These are phyloP conservation scores for Solanum neorickii DNA, from an alignment of 257 asterid genomes.

Conservation along the genomic window DNA sequence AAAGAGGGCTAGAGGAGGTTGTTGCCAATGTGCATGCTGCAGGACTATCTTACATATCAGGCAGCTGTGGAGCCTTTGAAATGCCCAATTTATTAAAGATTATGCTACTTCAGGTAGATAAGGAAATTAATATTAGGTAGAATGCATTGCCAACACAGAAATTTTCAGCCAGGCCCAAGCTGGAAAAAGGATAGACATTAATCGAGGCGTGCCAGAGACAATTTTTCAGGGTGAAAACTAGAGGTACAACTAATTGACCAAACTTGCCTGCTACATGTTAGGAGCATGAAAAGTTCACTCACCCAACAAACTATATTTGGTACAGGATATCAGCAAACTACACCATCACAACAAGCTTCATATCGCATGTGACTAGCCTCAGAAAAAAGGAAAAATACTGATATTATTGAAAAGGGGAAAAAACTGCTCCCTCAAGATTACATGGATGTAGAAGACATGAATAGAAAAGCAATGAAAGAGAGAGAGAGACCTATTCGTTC, in stretches of 20 bases:
- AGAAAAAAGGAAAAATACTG: background rate
- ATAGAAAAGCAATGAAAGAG: background rate
- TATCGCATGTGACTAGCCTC: background rate
- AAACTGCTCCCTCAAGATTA: background rate
- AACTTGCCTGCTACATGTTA: background rate
- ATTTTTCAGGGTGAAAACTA: background rate
- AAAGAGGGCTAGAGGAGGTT: background rate
- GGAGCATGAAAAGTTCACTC: background rate
- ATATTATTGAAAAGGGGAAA: background rate
- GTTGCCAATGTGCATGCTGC: background rate
- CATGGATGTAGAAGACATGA: background rate
- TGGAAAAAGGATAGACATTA: background rate
- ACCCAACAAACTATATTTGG: background rate
- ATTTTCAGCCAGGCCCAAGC: background rate
- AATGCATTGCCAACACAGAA: background rate
- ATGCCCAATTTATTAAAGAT: background rate
- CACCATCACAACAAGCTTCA: background rate
- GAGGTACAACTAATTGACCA: background rate
- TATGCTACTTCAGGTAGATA: background rate
- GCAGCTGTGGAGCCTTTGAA: background rate
- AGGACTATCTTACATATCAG: background rate
- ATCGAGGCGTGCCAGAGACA: background rate
- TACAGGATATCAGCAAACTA: background rate
- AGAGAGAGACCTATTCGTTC: slow-evolving; percentile 16
- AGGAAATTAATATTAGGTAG: background rate